Conservation (phyloP, 306 rosid species). For the Astragalus glycyphyllos region DNA sequence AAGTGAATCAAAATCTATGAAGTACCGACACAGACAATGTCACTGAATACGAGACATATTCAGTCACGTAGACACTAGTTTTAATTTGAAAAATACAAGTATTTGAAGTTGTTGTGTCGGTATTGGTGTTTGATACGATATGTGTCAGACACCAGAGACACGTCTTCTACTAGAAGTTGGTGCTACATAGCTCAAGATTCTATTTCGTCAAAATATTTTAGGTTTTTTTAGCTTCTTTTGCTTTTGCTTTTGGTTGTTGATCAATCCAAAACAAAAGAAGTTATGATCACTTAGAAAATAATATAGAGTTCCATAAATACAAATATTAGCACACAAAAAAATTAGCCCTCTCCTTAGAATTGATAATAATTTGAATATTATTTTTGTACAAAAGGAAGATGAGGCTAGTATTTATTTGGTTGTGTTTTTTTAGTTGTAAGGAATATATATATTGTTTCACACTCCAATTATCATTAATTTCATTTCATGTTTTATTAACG, state of each 20-base stretch:
- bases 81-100: too few species aligned
- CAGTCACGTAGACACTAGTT: too few species aligned
- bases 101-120: too few species aligned
- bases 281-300: slow-evolving; percentile 41
- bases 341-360: slow-evolving; percentile 66
- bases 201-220: too few species aligned
- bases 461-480: slow-evolving; percentile 33
- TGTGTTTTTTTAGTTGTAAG: slow-evolving; percentile 42
- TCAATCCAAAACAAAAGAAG: slow-evolving; percentile 23
- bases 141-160: too few species aligned
- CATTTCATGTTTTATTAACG: slow-evolving; percentile 29
- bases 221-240: too few species aligned
- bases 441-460: slow-evolving; percentile 47
- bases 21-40: too few species aligned
- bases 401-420: slow-evolving; percentile 56
- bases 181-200: too few species aligned
- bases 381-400: slow-evolving; percentile 62
- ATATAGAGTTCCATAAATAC: slow-evolving; percentile 30
- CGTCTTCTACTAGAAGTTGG: too few species aligned
- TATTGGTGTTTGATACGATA: too few species aligned
- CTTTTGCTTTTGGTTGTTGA: background rate
- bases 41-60: too few species aligned
- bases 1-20: background rate
- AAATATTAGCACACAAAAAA: slow-evolving; percentile 19
- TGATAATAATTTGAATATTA: slow-evolving; percentile 41